Evolutionary conservation across 2,329 filamentous ascomycete genomes (phyloP), one percentile per base, ranked within the genome.

Genomic region (Phaeosphaeria sp.): DNA sequence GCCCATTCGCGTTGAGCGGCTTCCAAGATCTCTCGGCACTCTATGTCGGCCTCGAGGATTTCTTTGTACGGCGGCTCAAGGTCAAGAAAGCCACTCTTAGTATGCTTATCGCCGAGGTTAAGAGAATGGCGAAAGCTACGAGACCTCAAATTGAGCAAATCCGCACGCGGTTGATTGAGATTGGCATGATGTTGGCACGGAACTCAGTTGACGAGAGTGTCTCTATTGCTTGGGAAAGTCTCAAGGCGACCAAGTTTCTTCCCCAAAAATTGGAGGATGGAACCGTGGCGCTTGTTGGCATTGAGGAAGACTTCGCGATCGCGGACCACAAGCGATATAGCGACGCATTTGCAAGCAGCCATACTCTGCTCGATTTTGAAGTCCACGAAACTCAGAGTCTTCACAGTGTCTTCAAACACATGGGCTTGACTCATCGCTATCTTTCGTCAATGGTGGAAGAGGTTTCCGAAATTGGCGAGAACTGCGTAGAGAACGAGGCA

Each of bases 81-180:
- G 51, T 68, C 15, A 61, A 64, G 45, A 65, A 47, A n/a, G 64
- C 55, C 2, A 65, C 33, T 27, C 52, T 51, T 5, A 46, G 39
- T 22, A 59, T 69, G 53, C 54, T 69, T 1, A 61, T 68, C 21
- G 53, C 55, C 8, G 63, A 68, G 20, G 42, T 68, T 5, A 51
- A 49, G 27, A 48, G 46, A 1, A 61, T 69, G 55, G 56, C 57
- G 13, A 22, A 50, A 36, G 21, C 55, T 21, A 3, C 27, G 8
- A 1, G 44, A 5, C 63, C 65, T 21, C 36, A 24, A 2, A 55
- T 65, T 39, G 43, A 54, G 2, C 40, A 60, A 2, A 57, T 69
- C 7, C 48, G 51, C 15, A 27, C 39, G 18, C 49, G 58, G 2
- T 51, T 68, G 3, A 44, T 67, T 6, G 51, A 63, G 1, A 55